Percentiles rank a stretch among this genome's conserved stretches.
Conservation (phyloP, 768 basidiomycete genomes). For the Amanita polypyramis region DNA sequence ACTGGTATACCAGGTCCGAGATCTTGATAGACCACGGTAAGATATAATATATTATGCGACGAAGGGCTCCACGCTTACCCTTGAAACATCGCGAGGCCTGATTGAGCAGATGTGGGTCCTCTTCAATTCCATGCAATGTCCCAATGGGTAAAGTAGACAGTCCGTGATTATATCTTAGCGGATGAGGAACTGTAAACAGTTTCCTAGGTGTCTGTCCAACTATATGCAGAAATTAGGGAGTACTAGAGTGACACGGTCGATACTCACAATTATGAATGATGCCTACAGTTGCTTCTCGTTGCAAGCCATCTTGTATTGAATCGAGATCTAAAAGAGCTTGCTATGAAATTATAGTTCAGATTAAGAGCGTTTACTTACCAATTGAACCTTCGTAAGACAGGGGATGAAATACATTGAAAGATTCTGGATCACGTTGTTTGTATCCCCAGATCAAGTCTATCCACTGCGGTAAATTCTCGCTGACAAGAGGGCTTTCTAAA, state of each 20-base stretch:
- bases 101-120: constrained; percentile 63
- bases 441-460: constrained; percentile 91
- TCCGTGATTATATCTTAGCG: constrained; percentile 62
- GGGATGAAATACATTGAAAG: constrained; percentile 85
- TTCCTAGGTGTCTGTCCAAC: constrained; percentile 91
- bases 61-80: constrained; percentile 26
- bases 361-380: constrained; percentile 26
- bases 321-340: constrained; percentile 57
- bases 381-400: constrained; percentile 89
- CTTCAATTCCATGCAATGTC: constrained; percentile 66
- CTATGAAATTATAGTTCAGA: not conserved
- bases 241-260: not conserved
- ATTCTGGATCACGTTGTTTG: constrained; percentile 69
- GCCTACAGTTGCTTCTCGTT: constrained; percentile 87
- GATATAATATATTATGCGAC: not conserved
- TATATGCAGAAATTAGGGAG: constrained; percentile 16
- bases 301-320: constrained; percentile 72
- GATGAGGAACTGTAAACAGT: constrained; percentile 71
- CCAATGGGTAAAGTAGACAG: constrained; percentile 64
- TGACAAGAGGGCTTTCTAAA: constrained; percentile 80
- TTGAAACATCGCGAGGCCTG: constrained; percentile 47
- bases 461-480: constrained; percentile 77
- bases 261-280: constrained; percentile 90
- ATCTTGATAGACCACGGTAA: constrained; percentile 22
- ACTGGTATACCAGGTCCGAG: constrained; percentile 38